phyloP scores from a whole-genome alignment of 768 basidiomycete species.

The Leccinum imitatum region DNA sequence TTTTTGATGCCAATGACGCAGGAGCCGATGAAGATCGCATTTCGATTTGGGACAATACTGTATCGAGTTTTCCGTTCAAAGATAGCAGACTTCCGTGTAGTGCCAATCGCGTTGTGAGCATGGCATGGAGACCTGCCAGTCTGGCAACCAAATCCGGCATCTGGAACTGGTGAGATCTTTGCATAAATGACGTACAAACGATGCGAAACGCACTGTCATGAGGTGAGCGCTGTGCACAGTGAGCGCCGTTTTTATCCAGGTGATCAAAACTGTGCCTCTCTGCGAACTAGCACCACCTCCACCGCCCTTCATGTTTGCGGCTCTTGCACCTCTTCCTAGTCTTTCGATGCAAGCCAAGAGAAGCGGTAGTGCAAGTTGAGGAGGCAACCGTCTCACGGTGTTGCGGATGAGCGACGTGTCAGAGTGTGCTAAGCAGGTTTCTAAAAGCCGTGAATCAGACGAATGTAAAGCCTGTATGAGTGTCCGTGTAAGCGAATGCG shows the following conservation, averaged over 20 bases:
- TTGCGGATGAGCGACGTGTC: slow-evolving; percentile 79
- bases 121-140: slow-evolving; percentile 80
- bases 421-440: slow-evolving; percentile 84
- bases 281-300: slow-evolving; percentile 80
- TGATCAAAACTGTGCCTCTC: slow-evolving; percentile 64
- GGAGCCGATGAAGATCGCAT: slow-evolving; percentile 76
- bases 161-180: slow-evolving; percentile 39
- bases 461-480: slow-evolving; percentile 97
- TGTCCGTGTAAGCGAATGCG: slow-evolving; percentile 88
- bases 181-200: slow-evolving; percentile 1
- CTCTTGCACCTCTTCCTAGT: slow-evolving; percentile 71
- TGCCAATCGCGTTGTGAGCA: slow-evolving; percentile 73
- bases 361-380: slow-evolving; percentile 82
- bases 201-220: slow-evolving; percentile 72
- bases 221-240: slow-evolving; percentile 87
- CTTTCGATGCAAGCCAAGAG: slow-evolving; percentile 89
- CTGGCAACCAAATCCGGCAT: slow-evolving; percentile 91
- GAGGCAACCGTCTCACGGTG: slow-evolving; percentile 83
- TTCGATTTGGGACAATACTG: slow-evolving; percentile 92
- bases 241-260: slow-evolving; percentile 81
- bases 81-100: slow-evolving; percentile 84
- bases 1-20: slow-evolving; percentile 47
- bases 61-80: slow-evolving; percentile 87
- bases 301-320: slow-evolving; percentile 71
- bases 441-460: slow-evolving; percentile 81